Percentiles rank a stretch among this genome's conserved stretches.
phyloP scores from a whole-genome alignment of 2,329 filamentous ascomycete genomes.

The Sclerotinia sclerotiorum region DNA sequence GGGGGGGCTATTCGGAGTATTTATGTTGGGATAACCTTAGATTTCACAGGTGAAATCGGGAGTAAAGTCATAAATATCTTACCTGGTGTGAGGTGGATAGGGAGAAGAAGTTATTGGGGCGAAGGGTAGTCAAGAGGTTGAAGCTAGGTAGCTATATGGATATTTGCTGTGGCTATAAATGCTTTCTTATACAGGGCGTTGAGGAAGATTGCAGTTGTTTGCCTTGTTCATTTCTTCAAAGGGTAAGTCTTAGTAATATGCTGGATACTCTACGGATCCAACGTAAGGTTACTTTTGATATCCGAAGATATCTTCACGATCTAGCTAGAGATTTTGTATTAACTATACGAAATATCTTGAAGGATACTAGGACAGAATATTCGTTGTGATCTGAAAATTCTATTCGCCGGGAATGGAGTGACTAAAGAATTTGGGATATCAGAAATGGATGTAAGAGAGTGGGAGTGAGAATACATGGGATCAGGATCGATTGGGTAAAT shows the following conservation, averaged over 20 bases:
- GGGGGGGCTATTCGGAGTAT: too few relatives aligned
- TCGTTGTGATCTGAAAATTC: fast-evolving
- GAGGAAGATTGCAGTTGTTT: neutral
- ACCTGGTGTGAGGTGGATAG: too few relatives aligned
- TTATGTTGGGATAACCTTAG: too few relatives aligned
- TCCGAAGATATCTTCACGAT: neutral
- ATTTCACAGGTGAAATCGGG: too few relatives aligned
- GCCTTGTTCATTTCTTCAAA: neutral
- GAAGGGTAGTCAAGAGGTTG: too few relatives aligned
- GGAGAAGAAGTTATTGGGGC: too few relatives aligned
- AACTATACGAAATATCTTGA: neutral
- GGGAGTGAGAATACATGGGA: neutral
- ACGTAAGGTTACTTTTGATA: neutral
- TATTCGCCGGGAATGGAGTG: too few relatives aligned
- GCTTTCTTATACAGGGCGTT: neutral
- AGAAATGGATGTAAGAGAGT: neutral
- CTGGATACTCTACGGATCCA: too few relatives aligned
- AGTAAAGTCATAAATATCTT: too few relatives aligned
- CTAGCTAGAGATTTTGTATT: neutral
- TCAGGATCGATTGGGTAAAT: neutral
- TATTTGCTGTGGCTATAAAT: neutral
- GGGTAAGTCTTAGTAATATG: neutral
- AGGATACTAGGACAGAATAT: too few relatives aligned
- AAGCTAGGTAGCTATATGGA: neutral
- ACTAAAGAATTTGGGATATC: neutral